Conservation (phyloP, 2,329 filamentous ascomycete species). For the Aureobasidium musti region DNA sequence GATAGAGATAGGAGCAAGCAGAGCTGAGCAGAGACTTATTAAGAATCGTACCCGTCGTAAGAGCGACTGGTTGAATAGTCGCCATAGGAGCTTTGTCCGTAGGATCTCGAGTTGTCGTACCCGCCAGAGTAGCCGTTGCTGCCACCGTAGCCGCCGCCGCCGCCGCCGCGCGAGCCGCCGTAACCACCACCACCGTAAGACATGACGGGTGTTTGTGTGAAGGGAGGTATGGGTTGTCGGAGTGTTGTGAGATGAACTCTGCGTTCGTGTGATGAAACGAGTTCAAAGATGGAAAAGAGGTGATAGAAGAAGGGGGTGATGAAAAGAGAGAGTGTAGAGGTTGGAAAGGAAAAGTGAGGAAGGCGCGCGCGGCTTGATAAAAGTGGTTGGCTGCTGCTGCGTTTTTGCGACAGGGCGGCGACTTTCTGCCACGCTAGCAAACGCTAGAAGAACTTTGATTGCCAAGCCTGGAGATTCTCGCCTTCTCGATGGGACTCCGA, state of each 20-base stretch:
- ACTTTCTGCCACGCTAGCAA: constrained; percentile 24
- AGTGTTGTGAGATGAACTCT: constrained; percentile 17
- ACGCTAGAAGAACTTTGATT: constrained; percentile 26
- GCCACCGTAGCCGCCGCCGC: constrained; percentile 35
- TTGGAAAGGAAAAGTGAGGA: constrained; percentile 16
- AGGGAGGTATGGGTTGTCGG: neutral
- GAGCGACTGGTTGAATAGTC: constrained; percentile 29
- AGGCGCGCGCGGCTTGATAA: constrained; percentile 24
- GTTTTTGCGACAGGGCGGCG: constrained; percentile 26
- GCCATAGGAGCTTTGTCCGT: constrained; percentile 47
- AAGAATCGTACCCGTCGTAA: constrained; percentile 25
- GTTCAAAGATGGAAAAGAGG: neutral
- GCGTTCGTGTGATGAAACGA: constrained; percentile 1
- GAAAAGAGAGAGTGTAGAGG: constrained; percentile 19
- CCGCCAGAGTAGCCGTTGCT: constrained; percentile 44
- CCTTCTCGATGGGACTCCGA: neutral
- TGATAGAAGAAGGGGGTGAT: constrained; percentile 15
- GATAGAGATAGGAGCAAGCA: constrained; percentile 1
- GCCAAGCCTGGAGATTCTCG: constrained; percentile 6
- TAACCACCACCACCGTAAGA: constrained; percentile 64
- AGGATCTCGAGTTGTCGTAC: constrained; percentile 34
- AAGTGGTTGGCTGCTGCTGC: constrained; percentile 18
- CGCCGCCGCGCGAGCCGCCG: constrained; percentile 46
- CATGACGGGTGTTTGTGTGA: constrained; percentile 54
- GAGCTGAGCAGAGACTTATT: constrained; percentile 19